These are phyloP conservation scores for Aspergillus sparsus DNA, from an alignment of 495 filamentous ascomycete species.

Conservation along the genomic window DNA sequence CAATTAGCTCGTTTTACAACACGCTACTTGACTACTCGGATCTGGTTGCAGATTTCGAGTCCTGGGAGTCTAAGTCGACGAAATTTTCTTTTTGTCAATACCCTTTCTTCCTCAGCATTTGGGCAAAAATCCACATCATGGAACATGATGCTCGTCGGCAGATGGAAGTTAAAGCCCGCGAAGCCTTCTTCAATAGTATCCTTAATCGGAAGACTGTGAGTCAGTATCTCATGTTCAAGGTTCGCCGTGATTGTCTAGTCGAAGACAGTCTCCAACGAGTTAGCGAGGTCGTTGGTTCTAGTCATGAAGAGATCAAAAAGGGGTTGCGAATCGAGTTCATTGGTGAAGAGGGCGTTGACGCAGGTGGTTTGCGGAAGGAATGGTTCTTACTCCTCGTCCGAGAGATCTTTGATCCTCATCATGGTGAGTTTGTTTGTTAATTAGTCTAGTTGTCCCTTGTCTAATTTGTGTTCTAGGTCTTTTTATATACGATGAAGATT, in stretches of 20 bases:
- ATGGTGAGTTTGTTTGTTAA: constrained; percentile 59
- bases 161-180: constrained; percentile 86
- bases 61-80: constrained; percentile 74
- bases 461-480: constrained; percentile 57
- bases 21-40: constrained; percentile 82
- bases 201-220: constrained; percentile 70
- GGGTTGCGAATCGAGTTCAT: constrained; percentile 82
- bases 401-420: constrained; percentile 88
- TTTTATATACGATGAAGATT: constrained; percentile 95
- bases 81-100: constrained; percentile 93
- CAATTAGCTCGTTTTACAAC: constrained; percentile 86
- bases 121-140: constrained; percentile 89
- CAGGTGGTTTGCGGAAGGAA: constrained; percentile 88
- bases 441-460: neutral
- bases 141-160: constrained; percentile 89
- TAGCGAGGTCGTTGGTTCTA: constrained; percentile 81
- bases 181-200: constrained; percentile 91
- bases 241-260: constrained; percentile 85
- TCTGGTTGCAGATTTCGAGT: constrained; percentile 83
- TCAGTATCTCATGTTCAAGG: constrained; percentile 76
- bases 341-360: constrained; percentile 91
- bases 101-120: constrained; percentile 90
- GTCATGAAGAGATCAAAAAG: constrained; percentile 90
- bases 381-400: constrained; percentile 93
- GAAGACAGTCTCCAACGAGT: constrained; percentile 87